phyloP scores from a whole-genome alignment of 1,284 basidiomycete species.

The Austroboletus niveus region DNA sequence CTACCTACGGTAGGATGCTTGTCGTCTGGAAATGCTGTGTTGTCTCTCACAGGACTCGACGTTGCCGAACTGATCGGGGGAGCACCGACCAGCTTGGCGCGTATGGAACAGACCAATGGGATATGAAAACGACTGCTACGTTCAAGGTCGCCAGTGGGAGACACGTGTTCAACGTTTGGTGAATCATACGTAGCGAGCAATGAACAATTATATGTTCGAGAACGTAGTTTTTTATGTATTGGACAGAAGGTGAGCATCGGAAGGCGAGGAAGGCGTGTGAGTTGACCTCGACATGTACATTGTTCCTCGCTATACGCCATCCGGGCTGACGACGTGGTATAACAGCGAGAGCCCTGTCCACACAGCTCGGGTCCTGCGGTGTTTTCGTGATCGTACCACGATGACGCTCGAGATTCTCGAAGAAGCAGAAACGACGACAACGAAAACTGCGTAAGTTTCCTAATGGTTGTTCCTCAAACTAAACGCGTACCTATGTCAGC shows the following conservation, averaged over 20 bases:
- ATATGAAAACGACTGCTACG: conserved; percentile 72
- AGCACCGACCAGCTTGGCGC: conserved; percentile 47
- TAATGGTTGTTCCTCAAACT: too few relatives aligned
- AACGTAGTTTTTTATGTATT: conserved; percentile 85
- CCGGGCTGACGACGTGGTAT: conserved; percentile 76
- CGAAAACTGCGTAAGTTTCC: conserved; percentile 77
- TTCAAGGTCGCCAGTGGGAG: conserved; percentile 86
- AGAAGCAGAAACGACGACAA: conserved; percentile 75
- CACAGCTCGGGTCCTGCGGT: conserved; percentile 53
- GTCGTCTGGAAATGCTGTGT: not conserved
- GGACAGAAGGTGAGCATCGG: conserved; percentile 53
- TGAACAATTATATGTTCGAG: conserved; percentile 87
- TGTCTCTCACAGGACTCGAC: conserved; percentile 56
- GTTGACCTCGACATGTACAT: conserved; percentile 38
- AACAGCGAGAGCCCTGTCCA: conserved; percentile 57
- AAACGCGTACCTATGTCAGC: conserved; percentile 38
- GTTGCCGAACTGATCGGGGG: conserved; percentile 68
- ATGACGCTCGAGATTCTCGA: conserved; percentile 80
- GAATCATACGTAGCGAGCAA: conserved; percentile 86
- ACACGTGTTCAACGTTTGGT: conserved; percentile 92
- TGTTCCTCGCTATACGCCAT: conserved; percentile 71
- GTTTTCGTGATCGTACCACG: conserved; percentile 62
- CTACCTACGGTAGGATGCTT: conserved; percentile 50
- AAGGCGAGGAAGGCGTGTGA: not conserved
- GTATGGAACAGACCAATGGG: conserved; percentile 66